Evolutionary conservation across 73 alveolate genomes (phyloP).

Genomic region (Paramecium sexaurelia): DNA sequence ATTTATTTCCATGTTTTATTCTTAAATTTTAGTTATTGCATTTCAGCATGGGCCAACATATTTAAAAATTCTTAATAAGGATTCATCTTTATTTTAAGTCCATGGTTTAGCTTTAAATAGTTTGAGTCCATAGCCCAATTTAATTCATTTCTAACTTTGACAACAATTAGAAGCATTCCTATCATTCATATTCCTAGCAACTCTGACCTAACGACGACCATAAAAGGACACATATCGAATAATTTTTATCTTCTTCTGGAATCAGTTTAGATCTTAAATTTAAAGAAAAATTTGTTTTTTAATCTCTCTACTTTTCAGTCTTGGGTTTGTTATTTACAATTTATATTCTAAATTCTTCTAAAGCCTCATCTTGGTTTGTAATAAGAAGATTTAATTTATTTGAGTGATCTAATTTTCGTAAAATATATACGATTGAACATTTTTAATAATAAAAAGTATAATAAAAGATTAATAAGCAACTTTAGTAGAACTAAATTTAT

Average conservation of each 20-base stretch:
- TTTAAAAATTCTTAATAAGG: neutral
- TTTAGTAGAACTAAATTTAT: too few relatives aligned
- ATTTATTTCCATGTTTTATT: neutral
- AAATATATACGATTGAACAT: too few relatives aligned
- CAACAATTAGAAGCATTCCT: neutral
- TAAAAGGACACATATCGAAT: neutral
- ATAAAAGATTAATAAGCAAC: too few relatives aligned
- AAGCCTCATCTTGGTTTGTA: neutral
- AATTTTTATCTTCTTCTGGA: neutral
- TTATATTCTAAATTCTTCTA: neutral
- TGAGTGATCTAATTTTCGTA: neutral
- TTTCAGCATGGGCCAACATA: neutral
- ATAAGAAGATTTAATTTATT: neutral
- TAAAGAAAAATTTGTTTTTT: too few relatives aligned
- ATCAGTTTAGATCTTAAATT: neutral
- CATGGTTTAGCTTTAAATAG: neutral
- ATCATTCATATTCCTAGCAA: neutral
- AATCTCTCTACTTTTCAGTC: too few relatives aligned
- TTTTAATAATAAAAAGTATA: too few relatives aligned
- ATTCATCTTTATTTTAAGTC: neutral
- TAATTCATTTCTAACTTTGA: neutral
- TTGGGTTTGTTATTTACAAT: neutral
- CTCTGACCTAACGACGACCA: neutral
- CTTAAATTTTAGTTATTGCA: neutral
- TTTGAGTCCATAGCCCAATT: neutral